phyloP scores from a whole-genome alignment of 495 filamentous ascomycete genomes.

The Tuber borchii region DNA sequence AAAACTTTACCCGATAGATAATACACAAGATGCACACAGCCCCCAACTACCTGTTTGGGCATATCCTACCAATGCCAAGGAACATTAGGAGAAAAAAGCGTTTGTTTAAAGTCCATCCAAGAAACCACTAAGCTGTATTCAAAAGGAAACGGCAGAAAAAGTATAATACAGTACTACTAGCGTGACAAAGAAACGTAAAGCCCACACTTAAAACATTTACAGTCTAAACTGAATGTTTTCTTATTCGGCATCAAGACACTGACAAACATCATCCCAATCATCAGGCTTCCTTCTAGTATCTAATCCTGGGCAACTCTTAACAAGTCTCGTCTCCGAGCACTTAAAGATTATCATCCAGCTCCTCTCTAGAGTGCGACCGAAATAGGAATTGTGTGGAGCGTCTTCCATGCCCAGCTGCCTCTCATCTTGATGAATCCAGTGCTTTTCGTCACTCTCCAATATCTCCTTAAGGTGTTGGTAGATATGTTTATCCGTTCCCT shows the following conservation, averaged over 20 bases:
- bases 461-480: slow-evolving; percentile 41
- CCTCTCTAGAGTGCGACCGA: slow-evolving; percentile 48
- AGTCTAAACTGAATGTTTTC: not conserved
- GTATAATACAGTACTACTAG: not conserved
- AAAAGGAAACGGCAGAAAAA: slow-evolving; percentile 2
- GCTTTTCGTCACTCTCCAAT: slow-evolving; percentile 41
- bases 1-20: not conserved
- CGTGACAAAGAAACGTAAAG: not conserved
- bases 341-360: slow-evolving; percentile 46
- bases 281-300: slow-evolving; percentile 40
- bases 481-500: slow-evolving; percentile 40
- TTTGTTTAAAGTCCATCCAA: not conserved
- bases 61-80: not conserved
- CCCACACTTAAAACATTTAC: not conserved
- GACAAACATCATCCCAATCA: slow-evolving; percentile 43
- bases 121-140: not conserved
- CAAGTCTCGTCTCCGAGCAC: slow-evolving; percentile 42
- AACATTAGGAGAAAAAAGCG: not conserved
- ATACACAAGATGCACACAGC: not conserved
- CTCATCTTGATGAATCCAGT: slow-evolving; percentile 39
- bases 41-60: not conserved
- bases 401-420: slow-evolving; percentile 39
- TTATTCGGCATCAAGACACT: slow-evolving; percentile 44
- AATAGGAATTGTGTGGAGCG: slow-evolving; percentile 41
- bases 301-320: slow-evolving; percentile 43